phyloP scores from a whole-genome alignment of 1,284 basidiomycete species.

The Trametes polyzona region DNA sequence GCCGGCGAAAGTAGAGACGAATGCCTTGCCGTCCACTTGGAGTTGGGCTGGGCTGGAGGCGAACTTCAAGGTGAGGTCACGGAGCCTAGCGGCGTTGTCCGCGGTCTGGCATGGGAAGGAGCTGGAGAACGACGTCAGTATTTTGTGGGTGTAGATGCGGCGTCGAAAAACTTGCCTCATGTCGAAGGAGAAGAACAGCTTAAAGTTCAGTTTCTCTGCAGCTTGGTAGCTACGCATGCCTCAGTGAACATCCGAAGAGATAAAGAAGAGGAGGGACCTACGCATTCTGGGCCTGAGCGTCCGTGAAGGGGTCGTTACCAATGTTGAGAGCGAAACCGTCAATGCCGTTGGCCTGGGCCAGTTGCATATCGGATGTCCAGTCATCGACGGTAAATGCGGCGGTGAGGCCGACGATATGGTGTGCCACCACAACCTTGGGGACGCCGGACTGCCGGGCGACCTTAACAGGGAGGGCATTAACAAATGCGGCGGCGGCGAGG shows the following conservation, averaged over 20 bases:
- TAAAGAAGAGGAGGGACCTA: slow-evolving; percentile 43
- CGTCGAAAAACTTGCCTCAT: slow-evolving; percentile 60
- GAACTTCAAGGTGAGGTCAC: slow-evolving; percentile 61
- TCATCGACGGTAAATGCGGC: slow-evolving; percentile 61
- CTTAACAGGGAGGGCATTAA: slow-evolving; percentile 19
- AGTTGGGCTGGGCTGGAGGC: slow-evolving; percentile 68
- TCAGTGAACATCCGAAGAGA: background rate
- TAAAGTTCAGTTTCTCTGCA: slow-evolving; percentile 65
- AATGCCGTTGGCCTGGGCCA: slow-evolving; percentile 62
- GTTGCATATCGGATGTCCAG: slow-evolving; percentile 60
- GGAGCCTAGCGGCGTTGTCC: slow-evolving; percentile 58
- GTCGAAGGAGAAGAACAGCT: slow-evolving; percentile 81
- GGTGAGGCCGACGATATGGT: slow-evolving; percentile 73
- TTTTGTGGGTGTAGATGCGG: background rate
- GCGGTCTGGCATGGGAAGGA: slow-evolving; percentile 59
- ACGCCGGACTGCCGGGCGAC: slow-evolving; percentile 17
- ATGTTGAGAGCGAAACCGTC: slow-evolving; percentile 74
- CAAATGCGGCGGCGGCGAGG: slow-evolving; percentile 21
- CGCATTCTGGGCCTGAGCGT: slow-evolving; percentile 66
- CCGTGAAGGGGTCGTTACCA: slow-evolving; percentile 63
- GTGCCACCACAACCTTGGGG: slow-evolving; percentile 62
- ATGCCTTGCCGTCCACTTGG: slow-evolving; percentile 55
- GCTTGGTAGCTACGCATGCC: slow-evolving; percentile 47
- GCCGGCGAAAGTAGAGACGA: slow-evolving; percentile 84
- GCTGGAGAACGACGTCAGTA: slow-evolving; percentile 34